A percentile compares a stretch with the other conserved stretches of the same genome.
phyloP scores from a whole-genome alignment of 805 yeast genomes.

The Myxozyma nipponensis region DNA sequence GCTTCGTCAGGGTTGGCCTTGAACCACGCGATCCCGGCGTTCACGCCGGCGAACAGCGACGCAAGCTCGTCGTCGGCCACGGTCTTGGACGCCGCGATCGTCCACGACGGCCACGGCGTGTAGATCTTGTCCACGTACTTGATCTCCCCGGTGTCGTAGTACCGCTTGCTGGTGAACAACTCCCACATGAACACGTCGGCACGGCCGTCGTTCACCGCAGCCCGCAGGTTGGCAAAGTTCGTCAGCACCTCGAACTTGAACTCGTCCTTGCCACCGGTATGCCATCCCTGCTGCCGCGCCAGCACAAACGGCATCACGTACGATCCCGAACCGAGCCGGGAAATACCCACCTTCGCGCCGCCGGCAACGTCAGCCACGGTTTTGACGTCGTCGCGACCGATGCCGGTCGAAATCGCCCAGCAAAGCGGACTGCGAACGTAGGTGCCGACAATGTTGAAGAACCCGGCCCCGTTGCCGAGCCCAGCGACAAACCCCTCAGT shows the following conservation, averaged over 20 bases:
- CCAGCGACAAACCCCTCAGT: conserved; percentile 91
- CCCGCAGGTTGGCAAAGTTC: conserved; percentile 72
- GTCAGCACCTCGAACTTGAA: conserved; percentile 51
- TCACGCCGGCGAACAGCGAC: conserved; percentile 51
- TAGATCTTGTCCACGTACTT: conserved; percentile 80
- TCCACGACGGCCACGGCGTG: conserved; percentile 98
- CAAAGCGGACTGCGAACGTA: conserved; percentile 83
- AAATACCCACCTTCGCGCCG: conserved; percentile 67
- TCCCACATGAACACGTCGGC: conserved; percentile 97
- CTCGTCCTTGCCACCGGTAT: conserved; percentile 36
- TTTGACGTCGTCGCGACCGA: conserved; percentile 52
- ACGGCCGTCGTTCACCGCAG: conserved; percentile 61
- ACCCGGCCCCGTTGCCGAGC: conserved; percentile 61
- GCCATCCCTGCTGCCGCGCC: conserved; percentile 58
- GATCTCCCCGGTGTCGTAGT: conserved; percentile 75
- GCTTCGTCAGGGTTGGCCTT: conserved; percentile 59
- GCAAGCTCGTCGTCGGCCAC: conserved; percentile 36
- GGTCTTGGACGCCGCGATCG: conserved; percentile 53
- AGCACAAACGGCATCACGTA: conserved; percentile 86
- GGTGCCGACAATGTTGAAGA: conserved; percentile 69
- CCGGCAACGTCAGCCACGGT: conserved; percentile 54
- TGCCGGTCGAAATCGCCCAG: conserved; percentile 87
- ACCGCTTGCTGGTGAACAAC: conserved; percentile 80
- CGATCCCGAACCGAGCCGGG: conserved; percentile 87
- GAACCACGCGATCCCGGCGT: conserved; percentile 68